Evolutionary conservation across 352 stramenopile genomes (phyloP).

Genomic region (Globisporangium rhizosaccharum): DNA sequence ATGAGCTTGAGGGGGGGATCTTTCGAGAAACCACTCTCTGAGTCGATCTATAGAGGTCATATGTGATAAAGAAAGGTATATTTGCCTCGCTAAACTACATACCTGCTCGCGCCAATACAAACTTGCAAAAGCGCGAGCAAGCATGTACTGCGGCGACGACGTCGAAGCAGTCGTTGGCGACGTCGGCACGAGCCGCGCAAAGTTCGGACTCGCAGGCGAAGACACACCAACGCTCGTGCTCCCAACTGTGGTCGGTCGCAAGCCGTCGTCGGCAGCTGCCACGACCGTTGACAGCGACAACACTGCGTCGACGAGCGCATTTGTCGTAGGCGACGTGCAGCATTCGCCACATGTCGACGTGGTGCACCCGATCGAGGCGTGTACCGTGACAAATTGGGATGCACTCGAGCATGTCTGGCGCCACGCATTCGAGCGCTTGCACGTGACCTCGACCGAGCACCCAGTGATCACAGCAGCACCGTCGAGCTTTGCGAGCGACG

Average conservation of each 20-base stretch:
- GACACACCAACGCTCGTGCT: slow-evolving; percentile 90
- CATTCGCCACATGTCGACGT: slow-evolving; percentile 55
- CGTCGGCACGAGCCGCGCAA: slow-evolving; percentile 86
- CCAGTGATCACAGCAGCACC: slow-evolving; percentile 72
- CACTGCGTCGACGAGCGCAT: not conserved
- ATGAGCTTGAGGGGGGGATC: not conserved
- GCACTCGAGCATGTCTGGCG: slow-evolving; percentile 81
- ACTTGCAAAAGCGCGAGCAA: not conserved
- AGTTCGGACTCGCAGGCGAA: slow-evolving; percentile 94
- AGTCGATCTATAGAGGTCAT: not conserved
- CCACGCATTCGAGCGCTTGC: slow-evolving; percentile 66
- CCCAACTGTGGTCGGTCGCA: slow-evolving; percentile 58
- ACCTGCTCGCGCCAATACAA: not conserved
- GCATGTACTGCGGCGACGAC: slow-evolving; percentile 96
- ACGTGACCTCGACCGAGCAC: slow-evolving; percentile 61
- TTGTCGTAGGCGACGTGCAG: slow-evolving; percentile 53
- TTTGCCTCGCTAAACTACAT: no score
- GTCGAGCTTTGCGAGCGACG: slow-evolving; percentile 72
- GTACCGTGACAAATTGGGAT: slow-evolving; percentile 77
- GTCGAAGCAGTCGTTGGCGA: slow-evolving; percentile 95
- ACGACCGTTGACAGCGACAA: not conserved
- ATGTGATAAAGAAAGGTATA: no score
- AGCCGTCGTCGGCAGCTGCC: slow-evolving; percentile 5
- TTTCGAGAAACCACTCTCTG: not conserved
- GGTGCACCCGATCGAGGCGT: slow-evolving; percentile 44